Evolutionary conservation across 2,329 filamentous ascomycete genomes (phyloP), one percentile per base, ranked within the genome.

Genomic region (Xylaria sp.): DNA sequence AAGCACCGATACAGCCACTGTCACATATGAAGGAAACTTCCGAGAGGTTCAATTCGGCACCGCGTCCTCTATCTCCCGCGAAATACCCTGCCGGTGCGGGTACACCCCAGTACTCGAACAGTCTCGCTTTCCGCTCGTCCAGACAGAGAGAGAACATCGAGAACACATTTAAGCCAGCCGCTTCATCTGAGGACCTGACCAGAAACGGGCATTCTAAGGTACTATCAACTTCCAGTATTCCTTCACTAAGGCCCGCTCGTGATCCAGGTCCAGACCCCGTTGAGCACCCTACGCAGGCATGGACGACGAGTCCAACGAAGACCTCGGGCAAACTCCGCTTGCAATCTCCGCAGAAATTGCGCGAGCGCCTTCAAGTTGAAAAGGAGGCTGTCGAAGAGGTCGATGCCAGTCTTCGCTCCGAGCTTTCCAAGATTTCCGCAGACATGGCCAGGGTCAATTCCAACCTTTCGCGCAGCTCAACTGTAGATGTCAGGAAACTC

Each of bases 281-380:
- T 16, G 68, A 66, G 42, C 59, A 68, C 13, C 61, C 66, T 8
- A 67, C 66, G 4, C 68, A 74, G 42, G 70, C 72, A n/a, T 69
- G 71, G 4, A 67, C 23, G 3, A 30, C 71, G 18, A 78, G 73
- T 59, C 73, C 76, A 13, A 72, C 69, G n/a, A 79, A 76, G 55
- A 57, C 68, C 7, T 62, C 77, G 1, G 75, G 82, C 61, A 88
- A 85, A 65, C 78, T 91, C 39, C 85, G 88, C 9, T 80, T 90
- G 9, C 87, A 90, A 63, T 88, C 84, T 11, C 81, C 87, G 0
- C 88, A 89, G 67, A 92, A 89, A 71, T 78, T 93, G 18, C 89
- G 92, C 16, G 92, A 97, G 75, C 87, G 93, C 39, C 80, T 97
- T 0, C 88, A 93, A 68, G 87, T 84, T 52, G 92, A 96, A 72